A percentile compares a stretch with the other conserved stretches of the same genome.
These are phyloP conservation scores for Moesziomyces antarcticus DNA, from an alignment of 1,284 basidiomycete genomes.

Conservation along the genomic window DNA sequence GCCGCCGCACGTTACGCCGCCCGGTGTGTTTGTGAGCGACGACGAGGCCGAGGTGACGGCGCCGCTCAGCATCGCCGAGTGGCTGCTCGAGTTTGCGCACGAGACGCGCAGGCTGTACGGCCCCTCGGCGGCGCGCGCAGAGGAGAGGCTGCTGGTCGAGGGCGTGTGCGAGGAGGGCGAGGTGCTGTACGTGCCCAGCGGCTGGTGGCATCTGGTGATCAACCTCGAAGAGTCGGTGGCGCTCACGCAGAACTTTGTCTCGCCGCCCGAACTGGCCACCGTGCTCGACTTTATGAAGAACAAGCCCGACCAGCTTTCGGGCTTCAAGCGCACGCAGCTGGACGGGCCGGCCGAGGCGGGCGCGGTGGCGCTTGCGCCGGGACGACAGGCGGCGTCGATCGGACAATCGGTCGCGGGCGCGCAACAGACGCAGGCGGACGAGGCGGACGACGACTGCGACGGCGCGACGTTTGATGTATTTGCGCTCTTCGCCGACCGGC, in stretches of 20 bases:
- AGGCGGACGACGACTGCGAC: conserved; percentile 48
- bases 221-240: conserved; percentile 66
- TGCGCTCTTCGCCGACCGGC: conserved; percentile 47
- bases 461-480: conserved; percentile 48
- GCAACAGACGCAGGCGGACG: conserved; percentile 4
- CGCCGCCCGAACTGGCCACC: conserved; percentile 66
- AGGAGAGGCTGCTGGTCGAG: conserved; percentile 63
- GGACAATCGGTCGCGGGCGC: background rate
- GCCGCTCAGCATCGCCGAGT: conserved; percentile 68
- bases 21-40: conserved; percentile 69
- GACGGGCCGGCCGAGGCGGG: background rate
- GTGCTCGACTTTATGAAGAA: conserved; percentile 70
- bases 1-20: conserved; percentile 68
- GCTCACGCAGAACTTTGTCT: conserved; percentile 71
- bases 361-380: conserved; percentile 11
- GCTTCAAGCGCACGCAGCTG: conserved; percentile 64
- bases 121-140: conserved; percentile 25
- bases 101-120: conserved; percentile 67
- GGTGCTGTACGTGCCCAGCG: conserved; percentile 68
- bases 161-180: conserved; percentile 69
- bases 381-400: conserved; percentile 24
- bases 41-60: conserved; percentile 68
- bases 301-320: conserved; percentile 69
- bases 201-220: conserved; percentile 65
- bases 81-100: conserved; percentile 69